Base-by-base conservation (phyloP, 192 early-diverging fungal species). In the Entomortierella beljakovae region DNA sequence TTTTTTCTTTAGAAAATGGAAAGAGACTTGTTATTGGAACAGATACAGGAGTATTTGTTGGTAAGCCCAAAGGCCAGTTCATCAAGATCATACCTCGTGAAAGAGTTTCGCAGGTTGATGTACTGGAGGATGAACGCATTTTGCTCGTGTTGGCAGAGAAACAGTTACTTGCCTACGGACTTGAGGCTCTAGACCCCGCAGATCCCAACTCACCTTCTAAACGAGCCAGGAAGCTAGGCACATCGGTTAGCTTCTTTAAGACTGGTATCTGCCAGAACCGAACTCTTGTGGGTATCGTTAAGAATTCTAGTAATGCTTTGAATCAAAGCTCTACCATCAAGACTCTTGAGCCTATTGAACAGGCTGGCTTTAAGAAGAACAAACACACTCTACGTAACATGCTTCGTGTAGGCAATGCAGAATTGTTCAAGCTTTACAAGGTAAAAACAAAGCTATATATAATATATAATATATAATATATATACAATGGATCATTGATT, bases 21-120 rank as follows among this genome's bases (percentile, higher is more conserved):
- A 85, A 86, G 7, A 70, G 86, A 38, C 85, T 98, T 46, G 81
- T 95, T 25, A 74, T 98, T 53, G 97, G 94, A 26, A 93, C 95
- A 2, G 96, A 98, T 67, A 81, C 86, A 25, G 97, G 97, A 6
- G 81, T 98, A 20, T 98, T 90, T 64, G 82, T 94, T 2, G 91
- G 90, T 4, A 83, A 82, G 56, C 72, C 85, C 13, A 82, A 82
- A 57, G 84, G 71, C 23, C 82, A 83, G 63, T 69, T 82, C 63
- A 72, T 80, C 66, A 85, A 87, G 48, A 83, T 90, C 34, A 70
- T 97, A 18, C 77, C 85, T 26, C 55, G 94, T 48, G 95, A 95
- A 57, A 90, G 90, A 70, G 90, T 97, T 48, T 86, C 82, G 29
- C 96, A 99, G 81, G 88, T 99, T 43, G 96, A 96, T 72, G 90